phyloP scores from a whole-genome alignment of 257 asterid genomes.

The Galeopsis tetrahit region DNA sequence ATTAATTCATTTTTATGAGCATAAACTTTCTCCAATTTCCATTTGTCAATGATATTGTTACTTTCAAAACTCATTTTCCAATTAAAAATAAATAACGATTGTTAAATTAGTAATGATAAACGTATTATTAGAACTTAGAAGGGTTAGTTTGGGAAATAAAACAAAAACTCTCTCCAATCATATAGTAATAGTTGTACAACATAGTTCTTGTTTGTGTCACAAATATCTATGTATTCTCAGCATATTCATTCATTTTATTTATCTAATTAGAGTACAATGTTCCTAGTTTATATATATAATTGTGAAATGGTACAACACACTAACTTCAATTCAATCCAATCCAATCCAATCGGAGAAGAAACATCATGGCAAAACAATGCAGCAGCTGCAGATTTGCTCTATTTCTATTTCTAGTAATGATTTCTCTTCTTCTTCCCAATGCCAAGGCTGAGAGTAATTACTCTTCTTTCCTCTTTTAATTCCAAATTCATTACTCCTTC shows the following conservation, averaged over 20 bases:
- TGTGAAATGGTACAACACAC: no score
- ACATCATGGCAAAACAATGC: constrained; percentile 33
- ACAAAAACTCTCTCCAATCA: background rate
- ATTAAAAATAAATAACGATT: no score
- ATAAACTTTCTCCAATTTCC: no score
- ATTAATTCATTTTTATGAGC: no score
- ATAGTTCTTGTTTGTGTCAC: constrained; percentile 45
- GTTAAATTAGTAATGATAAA: no score
- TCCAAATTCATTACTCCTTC: background rate
- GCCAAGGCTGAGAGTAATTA: constrained; percentile 55
- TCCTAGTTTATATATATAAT: constrained; percentile 21
- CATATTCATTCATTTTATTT: constrained; percentile 35
- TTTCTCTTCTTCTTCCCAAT: constrained; percentile 27
- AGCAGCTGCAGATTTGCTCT: constrained; percentile 18
- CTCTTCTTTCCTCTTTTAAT: background rate
- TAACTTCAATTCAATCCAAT: no score
- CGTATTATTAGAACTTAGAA: no score
- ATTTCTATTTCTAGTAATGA: constrained; percentile 13
- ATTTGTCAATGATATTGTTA: no score
- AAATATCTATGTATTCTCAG: constrained; percentile 40
- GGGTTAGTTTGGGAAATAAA: background rate
- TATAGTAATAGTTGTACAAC: background rate
- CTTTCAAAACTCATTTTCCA: no score
- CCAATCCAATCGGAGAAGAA: no score
- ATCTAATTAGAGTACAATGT: background rate